phyloP scores from a whole-genome alignment of 2,329 filamentous ascomycete species.

The Trichophyton verrucosum region DNA sequence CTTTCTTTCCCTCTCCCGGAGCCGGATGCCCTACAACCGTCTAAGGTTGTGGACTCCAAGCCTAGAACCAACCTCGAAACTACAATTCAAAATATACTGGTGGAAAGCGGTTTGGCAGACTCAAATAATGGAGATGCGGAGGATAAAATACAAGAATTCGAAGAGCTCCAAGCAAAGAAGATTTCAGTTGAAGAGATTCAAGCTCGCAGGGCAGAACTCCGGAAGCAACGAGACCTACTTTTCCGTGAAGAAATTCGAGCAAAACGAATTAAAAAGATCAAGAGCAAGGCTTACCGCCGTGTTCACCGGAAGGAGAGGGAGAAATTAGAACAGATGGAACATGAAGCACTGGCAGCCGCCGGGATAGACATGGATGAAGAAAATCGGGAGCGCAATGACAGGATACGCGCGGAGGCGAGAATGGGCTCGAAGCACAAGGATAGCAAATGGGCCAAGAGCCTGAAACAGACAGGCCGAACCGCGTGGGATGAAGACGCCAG shows the following conservation, averaged over 20 bases:
- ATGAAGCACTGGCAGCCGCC: slow-evolving; percentile 45
- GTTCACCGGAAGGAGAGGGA: slow-evolving; percentile 74
- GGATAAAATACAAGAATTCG: slow-evolving; percentile 54
- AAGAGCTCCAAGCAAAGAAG: slow-evolving; percentile 58
- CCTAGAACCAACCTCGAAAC: slow-evolving; percentile 71
- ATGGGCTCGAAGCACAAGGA: slow-evolving; percentile 77
- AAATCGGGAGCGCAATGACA: slow-evolving; percentile 55
- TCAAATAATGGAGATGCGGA: slow-evolving; percentile 49
- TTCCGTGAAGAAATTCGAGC: slow-evolving; percentile 80
- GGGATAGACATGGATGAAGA: slow-evolving; percentile 51
- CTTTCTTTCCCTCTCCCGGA: slow-evolving; percentile 75
- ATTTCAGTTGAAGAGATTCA: slow-evolving; percentile 61
- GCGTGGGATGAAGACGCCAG: slow-evolving; percentile 84
- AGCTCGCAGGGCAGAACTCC: slow-evolving; percentile 59
- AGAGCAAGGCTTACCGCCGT: slow-evolving; percentile 87
- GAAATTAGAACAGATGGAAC: slow-evolving; percentile 45
- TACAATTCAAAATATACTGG: slow-evolving; percentile 76
- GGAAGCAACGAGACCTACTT: slow-evolving; percentile 68
- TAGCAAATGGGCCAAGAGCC: slow-evolving; percentile 82
- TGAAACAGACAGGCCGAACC: slow-evolving; percentile 64
- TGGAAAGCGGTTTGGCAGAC: slow-evolving; percentile 64
- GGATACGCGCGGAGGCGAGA: slow-evolving; percentile 66
- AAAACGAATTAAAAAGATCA: slow-evolving; percentile 96
- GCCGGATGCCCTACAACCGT: slow-evolving; percentile 48
- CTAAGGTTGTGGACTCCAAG: slow-evolving; percentile 44